Evolutionary conservation across 495 filamentous ascomycete genomes (phyloP).

Genomic region (Barbatosphaeria neglecta): DNA sequence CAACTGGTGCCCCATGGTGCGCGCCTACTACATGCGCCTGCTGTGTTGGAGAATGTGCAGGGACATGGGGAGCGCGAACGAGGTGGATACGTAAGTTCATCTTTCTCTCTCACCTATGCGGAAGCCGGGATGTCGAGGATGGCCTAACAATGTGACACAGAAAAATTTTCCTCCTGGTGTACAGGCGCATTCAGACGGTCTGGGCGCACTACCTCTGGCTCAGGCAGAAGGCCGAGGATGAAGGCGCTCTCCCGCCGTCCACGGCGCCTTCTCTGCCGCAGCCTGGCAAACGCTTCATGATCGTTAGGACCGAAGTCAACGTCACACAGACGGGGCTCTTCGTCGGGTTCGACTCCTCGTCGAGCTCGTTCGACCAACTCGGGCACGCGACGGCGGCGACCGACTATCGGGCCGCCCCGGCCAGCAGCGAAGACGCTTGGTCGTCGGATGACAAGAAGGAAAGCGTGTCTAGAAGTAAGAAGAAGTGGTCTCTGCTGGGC

Average conservation of each 20-base stretch:
- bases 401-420: constrained; percentile 6
- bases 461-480: constrained; percentile 31
- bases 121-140: no score
- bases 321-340: constrained; percentile 35
- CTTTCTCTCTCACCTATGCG: background rate
- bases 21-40: constrained; percentile 89
- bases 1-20: constrained; percentile 98
- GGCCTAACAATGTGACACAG: constrained; percentile 18
- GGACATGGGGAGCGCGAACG: constrained; percentile 55
- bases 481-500: constrained; percentile 58
- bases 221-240: constrained; percentile 48
- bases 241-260: constrained; percentile 47
- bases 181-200: constrained; percentile 54
- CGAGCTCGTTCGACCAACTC: constrained; percentile 4
- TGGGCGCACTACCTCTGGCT: constrained; percentile 75
- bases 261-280: constrained; percentile 79
- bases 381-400: background rate
- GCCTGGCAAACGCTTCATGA: constrained; percentile 81
- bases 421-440: background rate
- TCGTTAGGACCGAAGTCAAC: constrained; percentile 75
- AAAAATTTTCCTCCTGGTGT: constrained; percentile 60
- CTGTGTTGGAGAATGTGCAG: constrained; percentile 86
- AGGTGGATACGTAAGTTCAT: constrained; percentile 56
- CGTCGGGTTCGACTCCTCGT: constrained; percentile 28
- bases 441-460: constrained; percentile 1